Conservation (phyloP, 106 monocot genomes). For the Alisma plantagoaquatica region DNA sequence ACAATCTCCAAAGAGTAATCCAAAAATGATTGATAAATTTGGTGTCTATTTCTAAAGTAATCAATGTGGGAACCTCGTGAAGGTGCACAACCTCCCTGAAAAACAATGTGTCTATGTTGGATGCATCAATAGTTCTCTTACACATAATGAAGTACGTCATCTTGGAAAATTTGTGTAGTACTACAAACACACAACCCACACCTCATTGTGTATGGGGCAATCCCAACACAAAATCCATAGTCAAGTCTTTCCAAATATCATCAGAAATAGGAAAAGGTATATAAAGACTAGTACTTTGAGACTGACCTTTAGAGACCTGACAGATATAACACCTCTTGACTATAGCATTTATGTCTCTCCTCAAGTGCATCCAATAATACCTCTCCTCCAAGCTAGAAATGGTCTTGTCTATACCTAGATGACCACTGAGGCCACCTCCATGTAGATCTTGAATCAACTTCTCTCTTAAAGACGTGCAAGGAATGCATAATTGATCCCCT, state of each 20-base stretch:
- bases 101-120: neutral
- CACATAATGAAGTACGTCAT: constrained; percentile 3
- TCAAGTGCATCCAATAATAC: constrained; percentile 5
- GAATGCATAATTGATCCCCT: constrained; percentile 1
- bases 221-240: constrained; percentile 6
- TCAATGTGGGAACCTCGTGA: neutral
- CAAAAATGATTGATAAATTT: neutral
- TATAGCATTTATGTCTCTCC: neutral
- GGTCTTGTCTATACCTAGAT: constrained; percentile 6
- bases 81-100: neutral
- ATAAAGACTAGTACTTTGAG: neutral
- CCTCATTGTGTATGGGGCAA: neutral
- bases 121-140: neutral
- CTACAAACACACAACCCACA: neutral
- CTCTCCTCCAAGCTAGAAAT: neutral
- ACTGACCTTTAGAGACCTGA: neutral
- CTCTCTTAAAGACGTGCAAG: neutral
- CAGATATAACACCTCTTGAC: neutral
- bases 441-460: neutral
- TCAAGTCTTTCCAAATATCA: neutral
- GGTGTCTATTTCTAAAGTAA: neutral
- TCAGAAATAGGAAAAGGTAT: neutral
- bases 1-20: neutral
- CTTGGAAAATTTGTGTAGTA: neutral
- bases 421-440: constrained; percentile 3